These are phyloP conservation scores for Anastatica hierochuntica DNA, from an alignment of 345 rosid genomes.

Conservation along the genomic window DNA sequence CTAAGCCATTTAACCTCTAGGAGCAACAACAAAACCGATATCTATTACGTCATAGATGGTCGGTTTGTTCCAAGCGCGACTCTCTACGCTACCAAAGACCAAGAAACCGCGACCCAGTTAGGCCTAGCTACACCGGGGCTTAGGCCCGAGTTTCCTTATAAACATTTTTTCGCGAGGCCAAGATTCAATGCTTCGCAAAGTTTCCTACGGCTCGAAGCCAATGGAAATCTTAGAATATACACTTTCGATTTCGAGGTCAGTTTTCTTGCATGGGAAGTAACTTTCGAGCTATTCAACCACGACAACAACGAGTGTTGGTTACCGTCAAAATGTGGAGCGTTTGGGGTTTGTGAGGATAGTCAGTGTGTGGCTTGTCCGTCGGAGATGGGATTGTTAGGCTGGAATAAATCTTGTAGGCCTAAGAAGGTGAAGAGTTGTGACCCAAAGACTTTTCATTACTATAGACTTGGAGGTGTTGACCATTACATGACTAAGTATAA, in stretches of 20 bases:
- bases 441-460: conserved; percentile 25
- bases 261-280: conserved; percentile 32
- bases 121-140: conserved; percentile 1
- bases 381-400: conserved; percentile 28
- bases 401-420: conserved; percentile 33
- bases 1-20: conserved; percentile 21
- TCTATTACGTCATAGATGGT: conserved; percentile 24
- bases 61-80: conserved; percentile 8
- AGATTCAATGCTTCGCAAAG: conserved; percentile 33
- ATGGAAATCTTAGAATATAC: conserved; percentile 38
- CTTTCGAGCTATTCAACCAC: conserved; percentile 32
- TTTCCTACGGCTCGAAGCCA: conserved; percentile 34
- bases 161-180: conserved; percentile 15
- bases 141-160: conserved; percentile 15
- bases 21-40: conserved; percentile 20
- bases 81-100: conserved; percentile 14
- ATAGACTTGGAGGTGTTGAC: conserved; percentile 41
- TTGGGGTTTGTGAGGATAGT: conserved; percentile 40
- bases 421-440: conserved; percentile 24
- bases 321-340: conserved; percentile 34
- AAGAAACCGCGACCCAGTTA: neutral
- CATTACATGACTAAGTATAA: conserved; percentile 40
- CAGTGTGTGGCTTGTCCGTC: conserved; percentile 52
- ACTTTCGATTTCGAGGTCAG: conserved; percentile 32
- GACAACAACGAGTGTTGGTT: conserved; percentile 30